Evolutionary conservation across 2,329 filamentous ascomycete genomes (phyloP).

Genomic region (Trichoderma sp.): DNA sequence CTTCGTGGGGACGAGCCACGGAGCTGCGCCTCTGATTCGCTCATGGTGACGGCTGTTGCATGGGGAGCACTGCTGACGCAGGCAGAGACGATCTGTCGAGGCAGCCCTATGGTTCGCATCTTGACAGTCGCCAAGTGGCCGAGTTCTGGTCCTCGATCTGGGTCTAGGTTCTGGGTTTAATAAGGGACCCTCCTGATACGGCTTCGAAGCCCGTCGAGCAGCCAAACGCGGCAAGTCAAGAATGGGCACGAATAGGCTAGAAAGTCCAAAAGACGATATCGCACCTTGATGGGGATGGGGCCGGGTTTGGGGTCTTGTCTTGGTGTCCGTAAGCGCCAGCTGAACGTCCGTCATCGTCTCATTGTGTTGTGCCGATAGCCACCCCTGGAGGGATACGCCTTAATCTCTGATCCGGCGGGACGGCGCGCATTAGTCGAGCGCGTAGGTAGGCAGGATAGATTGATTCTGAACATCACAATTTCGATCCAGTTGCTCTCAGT

Average conservation of each 20-base stretch:
- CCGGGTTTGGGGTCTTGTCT: neutral
- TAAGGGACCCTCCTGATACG: slow-evolving; percentile 9
- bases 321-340: slow-evolving; percentile 2
- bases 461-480: neutral
- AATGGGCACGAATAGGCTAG: neutral
- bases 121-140: slow-evolving; percentile 15
- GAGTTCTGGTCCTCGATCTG: slow-evolving; percentile 1
- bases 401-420: slow-evolving; percentile 17
- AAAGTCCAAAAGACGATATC: neutral
- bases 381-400: neutral
- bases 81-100: slow-evolving; percentile 25
- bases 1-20: slow-evolving; percentile 12
- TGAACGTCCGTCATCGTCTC: slow-evolving; percentile 12
- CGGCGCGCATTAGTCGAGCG: slow-evolving; percentile 13
- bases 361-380: neutral
- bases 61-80: slow-evolving; percentile 30
- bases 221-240: slow-evolving; percentile 3
- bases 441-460: slow-evolving; percentile 1
- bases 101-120: slow-evolving; percentile 23
- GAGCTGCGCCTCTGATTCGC: slow-evolving; percentile 26
- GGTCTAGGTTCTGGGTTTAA: neutral
- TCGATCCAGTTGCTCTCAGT: neutral
- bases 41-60: slow-evolving; percentile 33
- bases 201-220: neutral
- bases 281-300: neutral